phyloP scores from a whole-genome alignment of 352 stramenopile genomes.

The Phytopythium vexans region DNA sequence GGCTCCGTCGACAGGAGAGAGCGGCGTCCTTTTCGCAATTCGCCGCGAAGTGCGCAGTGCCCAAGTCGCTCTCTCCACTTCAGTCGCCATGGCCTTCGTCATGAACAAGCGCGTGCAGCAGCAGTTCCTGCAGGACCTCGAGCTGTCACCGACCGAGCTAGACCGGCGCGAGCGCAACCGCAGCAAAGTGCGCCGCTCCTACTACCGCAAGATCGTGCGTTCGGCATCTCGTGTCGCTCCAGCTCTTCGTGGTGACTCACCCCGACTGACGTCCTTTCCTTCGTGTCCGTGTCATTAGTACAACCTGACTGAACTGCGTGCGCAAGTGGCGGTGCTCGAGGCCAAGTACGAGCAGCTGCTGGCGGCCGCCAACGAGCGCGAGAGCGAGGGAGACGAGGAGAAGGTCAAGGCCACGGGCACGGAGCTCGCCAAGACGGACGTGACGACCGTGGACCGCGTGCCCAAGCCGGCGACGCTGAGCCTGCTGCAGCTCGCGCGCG shows the following conservation, averaged over 20 bases:
- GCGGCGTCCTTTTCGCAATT: too few relatives aligned
- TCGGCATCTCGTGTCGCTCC: neutral
- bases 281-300: slow-evolving; percentile 12
- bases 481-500: slow-evolving; percentile 28
- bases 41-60: too few relatives aligned
- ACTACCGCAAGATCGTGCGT: slow-evolving; percentile 57
- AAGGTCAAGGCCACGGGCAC: slow-evolving; percentile 18
- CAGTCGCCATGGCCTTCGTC: slow-evolving; percentile 1
- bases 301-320: slow-evolving; percentile 41
- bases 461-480: slow-evolving; percentile 3
- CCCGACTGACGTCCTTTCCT: neutral
- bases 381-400: slow-evolving; percentile 12
- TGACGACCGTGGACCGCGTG: slow-evolving; percentile 1
- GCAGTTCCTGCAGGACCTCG: slow-evolving; percentile 8
- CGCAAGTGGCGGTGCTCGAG: slow-evolving; percentile 40
- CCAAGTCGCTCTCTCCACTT: too few relatives aligned
- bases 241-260: neutral
- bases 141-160: slow-evolving; percentile 32
- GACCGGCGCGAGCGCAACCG: slow-evolving; percentile 45
- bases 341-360: slow-evolving; percentile 41
- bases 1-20: too few relatives aligned
- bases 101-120: slow-evolving; percentile 8
- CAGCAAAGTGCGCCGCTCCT: slow-evolving; percentile 48
- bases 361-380: slow-evolving; percentile 19
- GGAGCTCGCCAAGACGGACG: slow-evolving; percentile 7